Percentiles rank a stretch among this genome's conserved stretches.
phyloP scores from a whole-genome alignment of 331 rosid genomes.

The Pyrus hybrid region DNA sequence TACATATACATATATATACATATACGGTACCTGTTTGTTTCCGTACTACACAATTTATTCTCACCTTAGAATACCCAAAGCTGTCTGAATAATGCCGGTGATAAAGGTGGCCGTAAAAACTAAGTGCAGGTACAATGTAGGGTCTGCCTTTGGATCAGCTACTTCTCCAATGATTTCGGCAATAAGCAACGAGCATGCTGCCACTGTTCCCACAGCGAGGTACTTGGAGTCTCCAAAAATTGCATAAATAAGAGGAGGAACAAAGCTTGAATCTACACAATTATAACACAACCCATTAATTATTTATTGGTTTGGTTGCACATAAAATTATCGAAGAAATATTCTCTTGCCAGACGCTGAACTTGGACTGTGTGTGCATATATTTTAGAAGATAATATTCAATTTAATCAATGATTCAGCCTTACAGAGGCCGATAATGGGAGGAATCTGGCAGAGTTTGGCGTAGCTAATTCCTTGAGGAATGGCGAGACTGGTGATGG shows the following conservation, averaged over 20 bases:
- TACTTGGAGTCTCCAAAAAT: slow-evolving; percentile 75
- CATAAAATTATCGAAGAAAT: neutral
- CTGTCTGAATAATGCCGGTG: slow-evolving; percentile 57
- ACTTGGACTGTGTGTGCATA: neutral
- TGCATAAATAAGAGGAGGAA: slow-evolving; percentile 68
- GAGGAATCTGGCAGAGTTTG: slow-evolving; percentile 61
- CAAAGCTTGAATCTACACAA: slow-evolving; percentile 63
- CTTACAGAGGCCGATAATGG: slow-evolving; percentile 85
- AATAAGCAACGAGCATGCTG: slow-evolving; percentile 70
- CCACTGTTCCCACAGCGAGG: slow-evolving; percentile 85
- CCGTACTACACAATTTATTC: neutral
- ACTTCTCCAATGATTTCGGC: slow-evolving; percentile 29
- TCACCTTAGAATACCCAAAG: slow-evolving; percentile 64
- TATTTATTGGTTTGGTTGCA: too few species aligned
- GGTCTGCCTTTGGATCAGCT: slow-evolving; percentile 21
- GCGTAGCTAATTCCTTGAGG: slow-evolving; percentile 96
- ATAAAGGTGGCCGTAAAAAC: slow-evolving; percentile 57
- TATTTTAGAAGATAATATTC: neutral
- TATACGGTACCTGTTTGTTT: too few species aligned
- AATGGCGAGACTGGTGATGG: slow-evolving; percentile 83
- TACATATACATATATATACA: too few species aligned
- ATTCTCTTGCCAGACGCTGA: neutral
- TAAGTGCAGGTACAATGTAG: slow-evolving; percentile 51
- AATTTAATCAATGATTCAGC: neutral
- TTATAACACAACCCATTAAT: neutral